A percentile compares a stretch with the other conserved stretches of the same genome.
Conservation (phyloP, 169 alveolate genomes). For the Plasmodium fragile region DNA sequence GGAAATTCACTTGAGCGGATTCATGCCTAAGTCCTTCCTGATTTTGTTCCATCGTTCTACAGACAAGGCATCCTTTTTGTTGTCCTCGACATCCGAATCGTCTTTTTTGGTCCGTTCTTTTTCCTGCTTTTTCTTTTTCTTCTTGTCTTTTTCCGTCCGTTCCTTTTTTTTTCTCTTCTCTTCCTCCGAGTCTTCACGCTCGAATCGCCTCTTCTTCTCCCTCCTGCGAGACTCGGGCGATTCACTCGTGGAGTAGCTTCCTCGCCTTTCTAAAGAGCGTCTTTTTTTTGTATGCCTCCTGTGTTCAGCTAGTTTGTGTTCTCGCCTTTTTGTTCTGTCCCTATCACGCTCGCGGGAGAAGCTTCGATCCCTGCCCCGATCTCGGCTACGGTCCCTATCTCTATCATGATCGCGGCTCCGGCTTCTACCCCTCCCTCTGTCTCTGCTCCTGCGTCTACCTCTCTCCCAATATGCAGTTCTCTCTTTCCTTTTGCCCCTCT, state of each 20-base stretch:
- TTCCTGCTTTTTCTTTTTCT: not conserved
- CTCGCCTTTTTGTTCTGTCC: not conserved
- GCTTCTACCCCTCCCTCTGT: not conserved
- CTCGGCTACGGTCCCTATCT: not conserved
- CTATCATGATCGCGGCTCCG: not conserved
- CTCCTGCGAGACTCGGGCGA: not conserved
- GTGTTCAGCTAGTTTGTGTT: not conserved
- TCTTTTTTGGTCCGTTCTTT: slow-evolving; percentile 5
- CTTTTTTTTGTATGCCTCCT: slow-evolving; percentile 10
- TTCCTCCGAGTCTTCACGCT: slow-evolving; percentile 16
- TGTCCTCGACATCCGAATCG: slow-evolving; percentile 13
- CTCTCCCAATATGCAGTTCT: not conserved
- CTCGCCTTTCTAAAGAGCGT: slow-evolving; percentile 8
- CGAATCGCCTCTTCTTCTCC: slow-evolving; percentile 1
- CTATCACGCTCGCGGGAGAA: not conserved
- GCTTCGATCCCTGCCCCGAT: not conserved
- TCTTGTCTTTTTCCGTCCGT: not conserved
- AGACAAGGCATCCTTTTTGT: slow-evolving; percentile 78
- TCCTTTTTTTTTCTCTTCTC: not conserved
- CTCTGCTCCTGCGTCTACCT: not conserved
- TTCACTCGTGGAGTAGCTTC: slow-evolving; percentile 25
- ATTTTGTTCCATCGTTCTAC: slow-evolving; percentile 85
- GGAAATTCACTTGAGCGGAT: slow-evolving; percentile 81
- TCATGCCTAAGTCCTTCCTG: slow-evolving; percentile 85
- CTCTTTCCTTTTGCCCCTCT: not conserved